Evolutionary conservation across 192 early-diverging fungal genomes (phyloP), one percentile per base, ranked within the genome.

Genomic region (Globomyces pollinis-pini): DNA sequence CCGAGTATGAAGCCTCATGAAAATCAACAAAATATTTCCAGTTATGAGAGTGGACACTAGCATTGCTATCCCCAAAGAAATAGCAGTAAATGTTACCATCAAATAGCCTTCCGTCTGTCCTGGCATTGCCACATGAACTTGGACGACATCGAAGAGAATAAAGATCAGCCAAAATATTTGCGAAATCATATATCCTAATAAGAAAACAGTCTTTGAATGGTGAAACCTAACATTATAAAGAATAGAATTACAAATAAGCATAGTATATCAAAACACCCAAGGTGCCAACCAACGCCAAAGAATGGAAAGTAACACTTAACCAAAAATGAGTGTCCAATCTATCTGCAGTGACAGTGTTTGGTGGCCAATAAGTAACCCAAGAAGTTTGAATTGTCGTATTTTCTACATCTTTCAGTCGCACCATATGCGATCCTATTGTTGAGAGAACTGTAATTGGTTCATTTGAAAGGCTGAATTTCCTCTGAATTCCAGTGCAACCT

Each of bases 181-280:
- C 4, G 50, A 52, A 31, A 52, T 16, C 21, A 52, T 20, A 16
- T 52, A 52, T 29, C 16, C 50, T 23, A 52, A n/a, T 23, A 52
- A 23, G 16, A 52, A 52, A 16, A 16, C 21, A 12, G 50, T 52
- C 21, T 23, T 52, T 36, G 16, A 13, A 23, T 36, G 12, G 50
- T 52, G 26, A 36, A 52, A 20, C 12, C 50, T 52, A 52, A 12
- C 8, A 15, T 31, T 52, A 1, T 23, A 36, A 31, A 11, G n/a
- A 31, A 39, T 0, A 6, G 50, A 13, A 31, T 34, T 34, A 52
- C 50, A 16, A n/a, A 23, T 52, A 52, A 16, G 50, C 12, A 36
- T 52, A 52, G 13, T 12, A 34, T 4, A 52, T 29, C 15, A 52
- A 20, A 5, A 52, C 34, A 13, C 13, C 16, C 1, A 52, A 5